These are phyloP conservation scores for Paramarasmius palmivorus DNA, from an alignment of 1,284 basidiomycete genomes.

Conservation along the genomic window DNA sequence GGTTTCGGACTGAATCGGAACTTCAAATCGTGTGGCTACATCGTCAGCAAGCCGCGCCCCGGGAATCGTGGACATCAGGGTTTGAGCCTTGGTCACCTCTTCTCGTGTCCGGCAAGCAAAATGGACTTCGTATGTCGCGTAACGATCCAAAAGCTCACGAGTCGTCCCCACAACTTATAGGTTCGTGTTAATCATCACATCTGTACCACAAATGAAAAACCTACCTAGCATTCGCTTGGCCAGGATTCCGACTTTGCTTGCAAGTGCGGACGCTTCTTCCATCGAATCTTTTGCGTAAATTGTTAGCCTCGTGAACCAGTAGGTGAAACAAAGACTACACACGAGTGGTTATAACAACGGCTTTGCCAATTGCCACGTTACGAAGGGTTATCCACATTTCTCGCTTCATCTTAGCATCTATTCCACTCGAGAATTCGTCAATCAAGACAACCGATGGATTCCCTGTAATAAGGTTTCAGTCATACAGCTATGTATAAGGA, in stretches of 20 bases:
- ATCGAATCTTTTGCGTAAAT: conserved; percentile 60
- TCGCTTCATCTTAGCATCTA: conserved; percentile 82
- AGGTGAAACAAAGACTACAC: conserved; percentile 25
- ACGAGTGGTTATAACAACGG: conserved; percentile 73
- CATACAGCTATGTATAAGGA: background rate
- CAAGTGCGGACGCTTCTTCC: conserved; percentile 81
- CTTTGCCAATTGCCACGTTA: conserved; percentile 62
- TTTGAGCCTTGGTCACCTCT: conserved; percentile 54
- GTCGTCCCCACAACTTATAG: conserved; percentile 65
- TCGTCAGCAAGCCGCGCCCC: conserved; percentile 71
- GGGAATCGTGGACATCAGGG: conserved; percentile 64
- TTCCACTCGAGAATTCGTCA: conserved; percentile 83
- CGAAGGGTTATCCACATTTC: conserved; percentile 80
- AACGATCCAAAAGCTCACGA: conserved; percentile 60
- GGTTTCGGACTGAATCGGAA: conserved; percentile 46
- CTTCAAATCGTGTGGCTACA: conserved; percentile 77
- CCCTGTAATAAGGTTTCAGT: conserved; percentile 36
- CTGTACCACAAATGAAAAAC: conserved; percentile 18
- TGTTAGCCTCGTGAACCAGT: background rate
- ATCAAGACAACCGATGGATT: conserved; percentile 79
- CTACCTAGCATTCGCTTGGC: conserved; percentile 67
- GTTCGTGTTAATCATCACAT: background rate
- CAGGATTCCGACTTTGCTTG: conserved; percentile 72
- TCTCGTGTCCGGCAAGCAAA: conserved; percentile 66
- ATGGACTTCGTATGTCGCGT: conserved; percentile 79